Evolutionary conservation across 495 filamentous ascomycete species (phyloP).

Genomic region (Podospora australis): DNA sequence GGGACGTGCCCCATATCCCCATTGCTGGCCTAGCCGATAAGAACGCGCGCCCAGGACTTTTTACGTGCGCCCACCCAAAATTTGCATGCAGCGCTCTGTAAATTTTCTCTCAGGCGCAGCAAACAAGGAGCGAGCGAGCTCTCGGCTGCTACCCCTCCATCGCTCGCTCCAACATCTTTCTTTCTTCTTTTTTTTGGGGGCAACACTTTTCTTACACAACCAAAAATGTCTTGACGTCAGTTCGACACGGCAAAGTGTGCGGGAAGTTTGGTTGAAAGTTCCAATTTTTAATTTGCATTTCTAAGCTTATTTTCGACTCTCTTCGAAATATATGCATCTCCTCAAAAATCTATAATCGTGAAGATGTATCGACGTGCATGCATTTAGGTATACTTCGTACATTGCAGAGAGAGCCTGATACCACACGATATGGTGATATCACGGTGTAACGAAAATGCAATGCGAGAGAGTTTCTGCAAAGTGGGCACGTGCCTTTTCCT

Average conservation of each 20-base stretch:
- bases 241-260: no score
- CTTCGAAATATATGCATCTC: no score
- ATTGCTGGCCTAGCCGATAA: neutral
- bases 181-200: neutral
- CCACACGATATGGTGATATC: neutral
- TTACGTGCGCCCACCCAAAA: neutral
- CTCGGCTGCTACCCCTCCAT: neutral
- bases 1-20: conserved; percentile 8
- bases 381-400: no score
- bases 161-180: no score
- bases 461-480: no score
- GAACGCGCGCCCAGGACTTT: neutral
- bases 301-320: no score
- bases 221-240: conserved; percentile 4
- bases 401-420: neutral
- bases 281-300: no score
- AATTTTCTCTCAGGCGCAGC: conserved; percentile 5
- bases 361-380: no score
- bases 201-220: neutral
- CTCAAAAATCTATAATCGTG: no score
- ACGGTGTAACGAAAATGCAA: no score
- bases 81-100: neutral
- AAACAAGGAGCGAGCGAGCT: neutral
- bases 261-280: no score
- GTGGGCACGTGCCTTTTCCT: conserved; percentile 1